Evolutionary conservation across 2,329 filamentous ascomycete genomes (phyloP).

Genomic region (Sordariomycetes sp.): DNA sequence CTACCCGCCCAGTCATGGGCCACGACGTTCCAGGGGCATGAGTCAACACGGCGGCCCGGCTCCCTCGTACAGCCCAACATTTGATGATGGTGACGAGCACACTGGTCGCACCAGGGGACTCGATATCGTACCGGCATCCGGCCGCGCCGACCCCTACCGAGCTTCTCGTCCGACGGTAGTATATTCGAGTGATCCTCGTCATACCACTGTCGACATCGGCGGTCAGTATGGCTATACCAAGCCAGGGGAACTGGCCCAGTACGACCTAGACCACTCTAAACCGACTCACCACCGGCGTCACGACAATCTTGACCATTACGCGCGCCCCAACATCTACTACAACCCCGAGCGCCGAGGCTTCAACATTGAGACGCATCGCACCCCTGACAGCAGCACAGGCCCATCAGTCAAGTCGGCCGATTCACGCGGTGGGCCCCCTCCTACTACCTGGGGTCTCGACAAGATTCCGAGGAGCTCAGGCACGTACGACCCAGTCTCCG

Average conservation of each 20-base stretch:
- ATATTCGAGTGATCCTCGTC: constrained; percentile 28
- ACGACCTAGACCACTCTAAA: constrained; percentile 42
- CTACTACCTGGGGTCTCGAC: constrained; percentile 57
- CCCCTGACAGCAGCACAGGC: constrained; percentile 21
- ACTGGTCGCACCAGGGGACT: constrained; percentile 21
- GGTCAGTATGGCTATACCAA: constrained; percentile 53
- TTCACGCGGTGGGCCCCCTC: constrained; percentile 42
- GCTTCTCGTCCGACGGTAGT: constrained; percentile 29
- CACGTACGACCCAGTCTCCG: constrained; percentile 28
- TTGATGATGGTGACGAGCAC: constrained; percentile 37
- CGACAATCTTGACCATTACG: constrained; percentile 43
- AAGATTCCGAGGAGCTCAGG: constrained; percentile 38
- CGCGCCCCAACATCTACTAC: constrained; percentile 40
- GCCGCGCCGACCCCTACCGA: constrained; percentile 28
- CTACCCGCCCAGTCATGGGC: constrained; percentile 19
- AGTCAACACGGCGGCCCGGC: constrained; percentile 19
- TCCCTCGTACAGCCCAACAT: constrained; percentile 21
- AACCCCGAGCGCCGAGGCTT: constrained; percentile 29
- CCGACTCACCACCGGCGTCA: constrained; percentile 26
- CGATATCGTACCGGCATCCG: constrained; percentile 9
- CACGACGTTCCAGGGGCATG: constrained; percentile 30
- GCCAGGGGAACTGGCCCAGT: constrained; percentile 45
- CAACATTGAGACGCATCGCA: constrained; percentile 30
- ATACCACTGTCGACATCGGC: constrained; percentile 28
- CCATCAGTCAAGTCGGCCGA: constrained; percentile 18